Base-by-base conservation (phyloP, 1,284 basidiomycete species). In the Ceratorhiza oryzae-sativae region DNA sequence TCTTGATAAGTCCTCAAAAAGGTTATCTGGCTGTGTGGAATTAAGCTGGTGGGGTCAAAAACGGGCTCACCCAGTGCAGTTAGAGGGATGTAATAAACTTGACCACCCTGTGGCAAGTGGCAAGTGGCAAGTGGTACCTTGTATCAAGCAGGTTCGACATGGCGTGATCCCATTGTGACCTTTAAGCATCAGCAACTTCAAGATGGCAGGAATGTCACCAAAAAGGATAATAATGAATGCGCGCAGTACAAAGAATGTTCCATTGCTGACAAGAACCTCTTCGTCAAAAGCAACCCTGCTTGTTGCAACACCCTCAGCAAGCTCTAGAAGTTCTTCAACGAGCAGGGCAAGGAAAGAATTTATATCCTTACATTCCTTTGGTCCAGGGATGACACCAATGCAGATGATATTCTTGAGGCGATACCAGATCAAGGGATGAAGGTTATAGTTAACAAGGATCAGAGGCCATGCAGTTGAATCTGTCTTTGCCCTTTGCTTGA, bases 381-480 rank as follows among this genome's bases (percentile, higher is more conserved):
- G 75, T 18, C 75, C 72, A 20, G 72, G 73, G 45, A 76, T 73
- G 55, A 75, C 58, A n/a, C 74, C 73, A 48, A 76, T 61, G 42
- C 68, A 71, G 15, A 75, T 5, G 18, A 76, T 41, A 39, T 76
- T 72, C 12, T 67, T 46, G 4, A 72, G 55, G 18, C 62, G 49
- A 3, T 59, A 63, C 9, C 73, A 71, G 25, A 41, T 32, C 10
- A 58, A 25, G 0, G 74, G 75, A n/a, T 65, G 74, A 15, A 76
- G 67, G 63, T 76, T 76, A 41, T 70, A 74, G 58, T 72, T 76
- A 42, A 75, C 25, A 1, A 72, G 30, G 25, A 76, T 73, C 4
- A 75, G 59, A 1, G 74, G 75, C 74, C 75, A 75, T 45, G 78
- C 77, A 0, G 83, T 83, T 18, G 79, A 76, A 12, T 79, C 80